Base-by-base conservation (phyloP, 2,329 filamentous ascomycete species). In the Gnomoniopsis smithogilvyi region DNA sequence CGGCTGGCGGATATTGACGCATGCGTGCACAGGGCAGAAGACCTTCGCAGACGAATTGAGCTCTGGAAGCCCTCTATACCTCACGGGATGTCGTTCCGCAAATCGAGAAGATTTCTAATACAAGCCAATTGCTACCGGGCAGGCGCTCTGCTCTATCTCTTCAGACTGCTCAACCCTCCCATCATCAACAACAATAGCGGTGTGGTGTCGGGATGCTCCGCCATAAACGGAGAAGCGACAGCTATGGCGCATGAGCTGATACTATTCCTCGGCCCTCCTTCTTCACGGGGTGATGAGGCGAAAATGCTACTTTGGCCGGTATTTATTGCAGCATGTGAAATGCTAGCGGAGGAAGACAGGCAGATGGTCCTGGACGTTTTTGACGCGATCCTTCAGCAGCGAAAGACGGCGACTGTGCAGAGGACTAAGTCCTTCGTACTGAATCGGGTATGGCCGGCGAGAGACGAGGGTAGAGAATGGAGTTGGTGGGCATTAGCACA, bases 301-400 rank as follows among this genome's bases (percentile, higher is more conserved):
- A 67, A 67, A 53, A 67, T 70, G 54, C 63, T 68, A 8, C 51
- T 70, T 12, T 72, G 69, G 69, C 68, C 69, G 2, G 64, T 68
- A 3, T 67, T 72, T 54, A 54, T 72, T 3, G 68, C 67, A 1
- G 64, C 66, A 10, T 70, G 66, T 38, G 70, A 72, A 46, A 54
- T 71, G 62, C 26, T 47, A 15, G 63, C 53, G 34, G 53, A 59
- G 4, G 64, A 65, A 14, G 70, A 71, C 51, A 54, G 69, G 22
- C 54, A 52, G 6, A 56, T 58, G 36, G 67, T 65, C 2, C 21
- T 65, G 19, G 56, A 67, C 1, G 61, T 68, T 2, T 66, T 72
- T 36, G 67, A 67, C 17, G 61, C 62, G 14, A 69, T 71, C 17
- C 63, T 62, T n/a, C 46, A 55, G 26, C 60, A 63, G 33, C 62